These are phyloP conservation scores for Globisporangium heterothallicum DNA, from an alignment of 352 stramenopile species.

Conservation along the genomic window DNA sequence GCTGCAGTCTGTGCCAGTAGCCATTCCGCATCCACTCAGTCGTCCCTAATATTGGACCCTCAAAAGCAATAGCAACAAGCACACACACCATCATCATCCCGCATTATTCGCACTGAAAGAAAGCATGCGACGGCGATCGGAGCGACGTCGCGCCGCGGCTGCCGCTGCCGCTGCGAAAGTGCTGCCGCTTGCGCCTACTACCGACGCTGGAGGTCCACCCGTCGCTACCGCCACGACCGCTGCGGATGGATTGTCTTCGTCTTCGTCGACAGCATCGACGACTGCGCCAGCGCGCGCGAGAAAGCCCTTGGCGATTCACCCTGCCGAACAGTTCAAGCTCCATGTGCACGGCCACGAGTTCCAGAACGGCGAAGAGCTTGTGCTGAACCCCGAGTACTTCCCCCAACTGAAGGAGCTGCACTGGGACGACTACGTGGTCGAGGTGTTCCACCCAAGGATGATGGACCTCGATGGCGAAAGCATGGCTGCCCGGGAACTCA, in stretches of 20 bases:
- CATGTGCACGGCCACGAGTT: constrained; percentile 83
- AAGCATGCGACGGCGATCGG: constrained; percentile 41
- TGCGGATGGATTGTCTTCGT: neutral
- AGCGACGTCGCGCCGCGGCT: constrained; percentile 40
- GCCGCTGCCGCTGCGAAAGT: constrained; percentile 20
- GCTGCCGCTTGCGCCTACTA: constrained; percentile 12
- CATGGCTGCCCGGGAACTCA: too few species aligned
- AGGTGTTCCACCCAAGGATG: constrained; percentile 60
- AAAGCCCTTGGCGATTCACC: constrained; percentile 44
- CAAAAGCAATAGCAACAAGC: too few species aligned
- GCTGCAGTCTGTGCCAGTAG: neutral
- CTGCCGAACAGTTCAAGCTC: constrained; percentile 65
- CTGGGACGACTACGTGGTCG: constrained; percentile 72
- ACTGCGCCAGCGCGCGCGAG: constrained; percentile 12
- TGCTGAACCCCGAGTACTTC: constrained; percentile 79
- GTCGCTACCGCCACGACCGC: neutral
- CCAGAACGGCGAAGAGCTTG: constrained; percentile 71
- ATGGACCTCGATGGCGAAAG: constrained; percentile 5
- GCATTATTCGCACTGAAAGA: neutral
- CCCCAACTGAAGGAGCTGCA: constrained; percentile 63
- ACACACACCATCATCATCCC: neutral
- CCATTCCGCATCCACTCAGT: neutral
- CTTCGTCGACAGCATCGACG: neutral
- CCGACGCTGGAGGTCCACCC: neutral
- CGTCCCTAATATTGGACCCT: too few species aligned